Conservation (phyloP, 2,329 filamentous ascomycete species). For the Ceratocystis ficicola region DNA sequence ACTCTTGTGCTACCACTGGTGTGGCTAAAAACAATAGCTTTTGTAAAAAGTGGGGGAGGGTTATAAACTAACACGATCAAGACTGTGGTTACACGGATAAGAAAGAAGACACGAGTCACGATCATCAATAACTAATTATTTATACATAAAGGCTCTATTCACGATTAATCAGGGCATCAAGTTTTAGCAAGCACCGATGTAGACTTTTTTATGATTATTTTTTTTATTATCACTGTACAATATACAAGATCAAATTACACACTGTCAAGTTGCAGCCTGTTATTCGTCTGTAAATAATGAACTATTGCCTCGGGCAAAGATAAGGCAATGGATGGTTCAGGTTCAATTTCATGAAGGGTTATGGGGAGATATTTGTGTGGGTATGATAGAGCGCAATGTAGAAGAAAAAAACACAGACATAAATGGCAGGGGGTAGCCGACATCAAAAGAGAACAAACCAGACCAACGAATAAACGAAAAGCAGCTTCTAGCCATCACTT, state of each 20-base stretch:
- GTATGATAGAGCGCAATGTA: not conserved
- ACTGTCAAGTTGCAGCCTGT: not conserved
- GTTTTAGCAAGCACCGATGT: no score
- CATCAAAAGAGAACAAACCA: not conserved
- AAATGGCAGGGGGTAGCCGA: not conserved
- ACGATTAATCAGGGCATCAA: no score
- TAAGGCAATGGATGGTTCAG: not conserved
- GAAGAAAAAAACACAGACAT: not conserved
- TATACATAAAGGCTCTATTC: no score
- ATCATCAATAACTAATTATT: no score
- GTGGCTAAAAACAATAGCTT: not conserved
- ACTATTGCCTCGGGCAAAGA: not conserved
- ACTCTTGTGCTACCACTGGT: not conserved
- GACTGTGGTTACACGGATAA: not conserved
- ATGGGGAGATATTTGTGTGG: slow-evolving; percentile 3
- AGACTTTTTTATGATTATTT: not conserved
- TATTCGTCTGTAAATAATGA: not conserved
- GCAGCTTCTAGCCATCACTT: not conserved
- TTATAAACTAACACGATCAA: not conserved
- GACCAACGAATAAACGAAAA: slow-evolving; percentile 3
- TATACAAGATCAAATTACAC: not conserved
- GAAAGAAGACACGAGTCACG: no score
- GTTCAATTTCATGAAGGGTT: not conserved
- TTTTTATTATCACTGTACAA: slow-evolving; percentile 6
- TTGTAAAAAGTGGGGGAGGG: not conserved